Conservation (phyloP, 2,329 filamentous ascomycete genomes). For the Fusarium coffeatum region DNA sequence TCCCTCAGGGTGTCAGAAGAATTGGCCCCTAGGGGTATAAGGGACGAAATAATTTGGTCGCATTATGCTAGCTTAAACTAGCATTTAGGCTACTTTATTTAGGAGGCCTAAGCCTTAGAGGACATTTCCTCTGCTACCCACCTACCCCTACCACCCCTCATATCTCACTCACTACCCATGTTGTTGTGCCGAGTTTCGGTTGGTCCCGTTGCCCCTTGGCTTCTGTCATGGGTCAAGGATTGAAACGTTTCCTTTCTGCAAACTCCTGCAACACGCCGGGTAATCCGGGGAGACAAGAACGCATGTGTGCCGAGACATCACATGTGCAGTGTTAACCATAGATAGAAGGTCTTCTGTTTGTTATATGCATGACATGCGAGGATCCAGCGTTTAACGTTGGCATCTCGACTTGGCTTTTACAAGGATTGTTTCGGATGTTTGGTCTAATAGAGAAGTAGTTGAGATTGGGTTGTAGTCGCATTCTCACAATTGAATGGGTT, state of each 20-base stretch:
- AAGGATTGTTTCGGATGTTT: slow-evolving; percentile 2
- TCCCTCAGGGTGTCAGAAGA: too few species aligned
- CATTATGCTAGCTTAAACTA: too few species aligned
- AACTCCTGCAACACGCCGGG: slow-evolving; percentile 2
- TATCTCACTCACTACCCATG: not conserved
- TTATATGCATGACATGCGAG: not conserved
- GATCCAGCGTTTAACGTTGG: not conserved
- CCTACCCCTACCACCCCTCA: too few species aligned
- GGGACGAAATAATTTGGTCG: too few species aligned
- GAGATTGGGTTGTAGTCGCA: slow-evolving; percentile 18
- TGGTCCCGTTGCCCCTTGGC: slow-evolving; percentile 15
- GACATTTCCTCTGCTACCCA: too few species aligned
- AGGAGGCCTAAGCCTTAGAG: too few species aligned
- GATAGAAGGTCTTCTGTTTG: slow-evolving; percentile 21
- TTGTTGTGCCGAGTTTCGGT: not conserved
- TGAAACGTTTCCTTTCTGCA: slow-evolving; percentile 1
- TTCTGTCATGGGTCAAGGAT: slow-evolving; percentile 8
- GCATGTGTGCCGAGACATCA: slow-evolving; percentile 19
- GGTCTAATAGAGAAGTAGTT: not conserved
- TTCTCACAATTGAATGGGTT: not conserved
- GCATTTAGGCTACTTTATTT: too few species aligned
- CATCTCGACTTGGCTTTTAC: slow-evolving; percentile 26
- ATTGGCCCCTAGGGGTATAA: too few species aligned
- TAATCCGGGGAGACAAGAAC: slow-evolving; percentile 5
- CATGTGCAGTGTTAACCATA: slow-evolving; percentile 20